Conservation (phyloP, 148 eudicot species). For the Spergularia marina region DNA sequence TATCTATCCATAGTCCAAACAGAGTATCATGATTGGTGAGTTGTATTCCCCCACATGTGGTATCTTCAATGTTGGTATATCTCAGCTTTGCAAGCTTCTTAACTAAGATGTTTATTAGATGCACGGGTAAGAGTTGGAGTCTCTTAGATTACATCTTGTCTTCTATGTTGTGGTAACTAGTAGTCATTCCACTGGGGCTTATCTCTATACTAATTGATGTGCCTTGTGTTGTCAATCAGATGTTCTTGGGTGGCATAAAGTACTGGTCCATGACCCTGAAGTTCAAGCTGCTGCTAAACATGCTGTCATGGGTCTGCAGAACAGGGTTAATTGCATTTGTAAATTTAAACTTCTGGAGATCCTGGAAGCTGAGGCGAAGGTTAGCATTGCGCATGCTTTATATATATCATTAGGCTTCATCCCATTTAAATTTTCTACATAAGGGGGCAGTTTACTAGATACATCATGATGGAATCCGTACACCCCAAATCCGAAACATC, state of each 20-base stretch:
- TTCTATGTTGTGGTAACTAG: no score
- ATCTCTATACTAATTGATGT: not conserved
- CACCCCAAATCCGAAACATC: no score
- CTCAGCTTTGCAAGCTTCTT: not conserved
- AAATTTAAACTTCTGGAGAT: conserved; percentile 45
- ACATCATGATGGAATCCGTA: no score
- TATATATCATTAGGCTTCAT: no score
- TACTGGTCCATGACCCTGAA: conserved; percentile 40
- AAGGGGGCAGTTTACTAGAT: no score
- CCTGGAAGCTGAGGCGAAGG: conserved; percentile 53
- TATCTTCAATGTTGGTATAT: not conserved
- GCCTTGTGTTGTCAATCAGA: conserved; percentile 31
- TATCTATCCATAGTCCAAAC: no score
- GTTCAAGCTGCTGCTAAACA: conserved; percentile 47
- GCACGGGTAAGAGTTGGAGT: no score
- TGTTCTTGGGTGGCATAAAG: conserved; percentile 34
- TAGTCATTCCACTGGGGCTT: no score
- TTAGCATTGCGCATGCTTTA: not conserved
- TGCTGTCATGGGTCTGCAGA: conserved; percentile 45
- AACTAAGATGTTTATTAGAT: not conserved
- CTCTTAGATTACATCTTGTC: no score
- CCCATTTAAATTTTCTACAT: no score
- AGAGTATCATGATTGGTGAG: no score
- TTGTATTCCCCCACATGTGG: no score
- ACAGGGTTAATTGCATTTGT: conserved; percentile 33